Evolutionary conservation across 2,329 filamentous ascomycete genomes (phyloP).

Genomic region (Ceratocystis harringtonii): DNA sequence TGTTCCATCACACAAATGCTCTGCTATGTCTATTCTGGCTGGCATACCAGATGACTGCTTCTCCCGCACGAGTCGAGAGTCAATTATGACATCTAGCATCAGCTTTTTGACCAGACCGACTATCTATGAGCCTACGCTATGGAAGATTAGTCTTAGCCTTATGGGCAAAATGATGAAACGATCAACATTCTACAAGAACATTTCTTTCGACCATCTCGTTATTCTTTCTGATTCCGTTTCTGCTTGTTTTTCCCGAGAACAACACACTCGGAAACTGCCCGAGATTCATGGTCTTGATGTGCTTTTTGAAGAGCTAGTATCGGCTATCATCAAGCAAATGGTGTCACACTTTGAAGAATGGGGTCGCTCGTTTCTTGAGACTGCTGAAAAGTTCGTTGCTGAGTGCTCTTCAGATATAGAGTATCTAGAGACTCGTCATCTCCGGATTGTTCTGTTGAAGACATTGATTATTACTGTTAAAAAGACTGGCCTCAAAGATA

Average conservation of each 20-base stretch:
- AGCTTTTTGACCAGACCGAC: constrained; percentile 8
- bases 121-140: constrained; percentile 11
- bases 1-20: neutral
- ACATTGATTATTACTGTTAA: constrained; percentile 23
- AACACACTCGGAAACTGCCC: constrained; percentile 1
- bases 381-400: constrained; percentile 21
- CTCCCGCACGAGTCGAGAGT: constrained; percentile 15
- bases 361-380: constrained; percentile 28
- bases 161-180: constrained; percentile 33
- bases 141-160: constrained; percentile 15
- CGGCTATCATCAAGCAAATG: constrained; percentile 30
- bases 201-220: constrained; percentile 28
- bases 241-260: constrained; percentile 4
- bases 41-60: constrained; percentile 18
- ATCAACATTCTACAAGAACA: constrained; percentile 36
- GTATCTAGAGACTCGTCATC: constrained; percentile 19
- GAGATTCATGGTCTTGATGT: constrained; percentile 15
- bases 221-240: constrained; percentile 25
- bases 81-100: constrained; percentile 14
- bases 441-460: constrained; percentile 27
- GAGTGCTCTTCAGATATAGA: constrained; percentile 15
- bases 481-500: constrained; percentile 20
- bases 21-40: constrained; percentile 13
- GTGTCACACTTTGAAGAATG: constrained; percentile 29
- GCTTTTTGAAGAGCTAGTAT: constrained; percentile 21